Conservation (phyloP, 352 stramenopile species). For the Blastocystis sp. region DNA sequence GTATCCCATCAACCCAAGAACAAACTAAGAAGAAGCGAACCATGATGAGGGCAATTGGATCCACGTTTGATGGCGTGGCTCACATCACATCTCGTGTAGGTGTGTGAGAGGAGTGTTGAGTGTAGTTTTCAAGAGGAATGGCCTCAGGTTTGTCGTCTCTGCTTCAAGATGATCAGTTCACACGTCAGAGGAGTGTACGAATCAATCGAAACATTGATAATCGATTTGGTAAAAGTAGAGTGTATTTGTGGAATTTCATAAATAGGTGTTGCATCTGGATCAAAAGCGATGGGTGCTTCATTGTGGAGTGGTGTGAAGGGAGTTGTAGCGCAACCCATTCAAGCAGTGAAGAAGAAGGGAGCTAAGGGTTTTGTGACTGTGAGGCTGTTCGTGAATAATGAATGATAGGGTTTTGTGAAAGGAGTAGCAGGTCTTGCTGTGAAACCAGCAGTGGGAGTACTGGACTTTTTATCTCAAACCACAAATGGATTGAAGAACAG, state of each 20-base stretch:
- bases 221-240: background rate
- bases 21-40: background rate
- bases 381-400: background rate
- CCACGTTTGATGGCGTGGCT: conserved; percentile 11
- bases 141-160: conserved; percentile 7
- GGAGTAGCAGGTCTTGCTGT: conserved; percentile 6
- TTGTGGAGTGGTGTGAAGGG: conserved; percentile 47
- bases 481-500: conserved; percentile 57
- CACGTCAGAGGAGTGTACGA: background rate
- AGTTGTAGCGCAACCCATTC: conserved; percentile 1
- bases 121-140: conserved; percentile 20
- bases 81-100: conserved; percentile 7
- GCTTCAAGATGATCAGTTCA: conserved; percentile 16
- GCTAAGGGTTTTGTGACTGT: background rate
- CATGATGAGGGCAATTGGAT: background rate
- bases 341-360: conserved; percentile 18
- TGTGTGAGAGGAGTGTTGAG: background rate
- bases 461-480: conserved; percentile 27
- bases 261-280: conserved; percentile 33
- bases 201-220: conserved; percentile 27
- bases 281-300: conserved; percentile 1
- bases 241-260: background rate
- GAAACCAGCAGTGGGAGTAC: conserved; percentile 19
- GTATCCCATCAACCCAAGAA: background rate
- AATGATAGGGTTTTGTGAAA: conserved; percentile 9